Conservation (phyloP, 2,329 filamentous ascomycete genomes). For the Exserohilum turcica region DNA sequence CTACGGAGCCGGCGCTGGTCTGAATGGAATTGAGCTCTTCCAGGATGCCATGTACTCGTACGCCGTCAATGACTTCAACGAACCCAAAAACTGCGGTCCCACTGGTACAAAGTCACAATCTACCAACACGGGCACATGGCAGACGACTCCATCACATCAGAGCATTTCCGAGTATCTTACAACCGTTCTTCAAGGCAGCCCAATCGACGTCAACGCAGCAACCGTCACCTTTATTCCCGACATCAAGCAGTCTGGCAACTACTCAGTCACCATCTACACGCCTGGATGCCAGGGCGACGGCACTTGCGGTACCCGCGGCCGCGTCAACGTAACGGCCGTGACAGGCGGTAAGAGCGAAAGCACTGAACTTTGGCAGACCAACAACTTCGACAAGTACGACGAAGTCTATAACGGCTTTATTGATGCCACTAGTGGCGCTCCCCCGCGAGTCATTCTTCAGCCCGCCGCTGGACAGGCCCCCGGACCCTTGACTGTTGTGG, state of each 20-base stretch:
- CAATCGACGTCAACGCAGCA: slow-evolving; percentile 62
- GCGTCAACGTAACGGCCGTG: slow-evolving; percentile 78
- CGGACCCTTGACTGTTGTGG: slow-evolving; percentile 75
- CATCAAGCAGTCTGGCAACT: slow-evolving; percentile 87
- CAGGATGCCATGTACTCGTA: slow-evolving; percentile 83
- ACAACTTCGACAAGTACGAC: slow-evolving; percentile 96
- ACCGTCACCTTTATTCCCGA: slow-evolving; percentile 81
- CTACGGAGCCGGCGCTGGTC: slow-evolving; percentile 83
- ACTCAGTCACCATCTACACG: slow-evolving; percentile 88
- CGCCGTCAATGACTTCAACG: slow-evolving; percentile 85
- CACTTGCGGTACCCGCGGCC: slow-evolving; percentile 76
- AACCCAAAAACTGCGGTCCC: slow-evolving; percentile 75
- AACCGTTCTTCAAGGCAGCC: slow-evolving; percentile 63
- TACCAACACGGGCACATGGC: slow-evolving; percentile 76
- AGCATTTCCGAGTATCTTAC: slow-evolving; percentile 80
- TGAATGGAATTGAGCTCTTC: slow-evolving; percentile 85
- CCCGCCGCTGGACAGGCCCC: slow-evolving; percentile 66
- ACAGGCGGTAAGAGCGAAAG: slow-evolving; percentile 61
- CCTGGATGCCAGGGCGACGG: slow-evolving; percentile 84
- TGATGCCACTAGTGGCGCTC: slow-evolving; percentile 77
- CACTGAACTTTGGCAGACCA: slow-evolving; percentile 80
- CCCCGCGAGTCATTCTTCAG: slow-evolving; percentile 77
- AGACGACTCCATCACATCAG: slow-evolving; percentile 66
- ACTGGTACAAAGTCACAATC: slow-evolving; percentile 62
- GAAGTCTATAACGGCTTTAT: slow-evolving; percentile 85